phyloP scores from a whole-genome alignment of 495 filamentous ascomycete genomes.

The Emericellopsis terricola region DNA sequence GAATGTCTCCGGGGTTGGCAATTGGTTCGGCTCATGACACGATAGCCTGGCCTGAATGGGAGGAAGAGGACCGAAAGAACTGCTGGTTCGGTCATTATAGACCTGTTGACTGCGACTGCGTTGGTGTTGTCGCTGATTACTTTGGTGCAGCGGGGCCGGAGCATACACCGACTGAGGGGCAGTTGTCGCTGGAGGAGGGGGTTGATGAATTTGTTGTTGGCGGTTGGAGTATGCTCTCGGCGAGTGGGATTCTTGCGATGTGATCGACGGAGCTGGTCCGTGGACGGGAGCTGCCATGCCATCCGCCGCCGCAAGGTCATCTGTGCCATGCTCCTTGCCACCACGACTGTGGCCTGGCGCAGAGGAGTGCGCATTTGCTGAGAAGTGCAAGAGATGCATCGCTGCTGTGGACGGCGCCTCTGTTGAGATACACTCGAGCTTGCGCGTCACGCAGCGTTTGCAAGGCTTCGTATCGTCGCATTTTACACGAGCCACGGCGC shows the following conservation, averaged over 20 bases:
- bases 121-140: not conserved
- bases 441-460: constrained; percentile 26
- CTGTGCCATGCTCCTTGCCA: too few relatives aligned
- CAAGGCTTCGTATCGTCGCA: constrained; percentile 34
- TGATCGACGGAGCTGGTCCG: not conserved
- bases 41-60: constrained; percentile 3
- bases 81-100: too few relatives aligned
- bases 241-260: not conserved
- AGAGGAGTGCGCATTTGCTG: constrained; percentile 7
- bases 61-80: too few relatives aligned
- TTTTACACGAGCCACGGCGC: constrained; percentile 34
- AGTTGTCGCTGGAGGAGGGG: not conserved
- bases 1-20: constrained; percentile 12
- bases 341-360: too few relatives aligned
- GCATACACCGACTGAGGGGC: not conserved
- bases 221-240: not conserved
- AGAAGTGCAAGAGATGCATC: constrained; percentile 17
- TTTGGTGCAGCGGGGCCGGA: not conserved
- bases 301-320: too few relatives aligned
- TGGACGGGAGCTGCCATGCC: too few relatives aligned
- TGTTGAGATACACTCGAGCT: constrained; percentile 21
- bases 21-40: constrained; percentile 9
- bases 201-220: not conserved
- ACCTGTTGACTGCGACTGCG: too few relatives aligned
- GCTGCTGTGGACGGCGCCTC: constrained; percentile 14